phyloP scores from a whole-genome alignment of 2,329 filamentous ascomycete genomes.

The Colletotrichum salicis region DNA sequence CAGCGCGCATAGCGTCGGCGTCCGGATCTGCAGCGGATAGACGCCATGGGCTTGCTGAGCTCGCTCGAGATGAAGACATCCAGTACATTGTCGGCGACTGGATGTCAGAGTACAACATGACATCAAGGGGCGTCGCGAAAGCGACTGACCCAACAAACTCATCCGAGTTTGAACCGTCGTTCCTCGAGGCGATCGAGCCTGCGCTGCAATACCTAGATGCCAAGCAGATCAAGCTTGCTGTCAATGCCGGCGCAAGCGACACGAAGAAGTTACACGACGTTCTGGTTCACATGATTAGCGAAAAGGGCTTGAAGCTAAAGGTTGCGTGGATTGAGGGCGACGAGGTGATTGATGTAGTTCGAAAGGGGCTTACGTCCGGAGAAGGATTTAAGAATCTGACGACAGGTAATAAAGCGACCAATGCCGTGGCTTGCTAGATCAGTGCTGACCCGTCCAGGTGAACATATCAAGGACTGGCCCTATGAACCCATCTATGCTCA shows the following conservation, averaged over 20 bases:
- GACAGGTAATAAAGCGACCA: neutral
- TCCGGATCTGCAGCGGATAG: slow-evolving; percentile 41
- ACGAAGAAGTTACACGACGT: slow-evolving; percentile 46
- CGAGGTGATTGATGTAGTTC: slow-evolving; percentile 46
- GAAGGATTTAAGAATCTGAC: slow-evolving; percentile 26
- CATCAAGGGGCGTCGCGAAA: slow-evolving; percentile 44
- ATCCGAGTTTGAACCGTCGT: slow-evolving; percentile 50
- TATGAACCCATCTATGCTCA: slow-evolving; percentile 46
- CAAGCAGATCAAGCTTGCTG: slow-evolving; percentile 48
- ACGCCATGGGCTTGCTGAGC: slow-evolving; percentile 39
- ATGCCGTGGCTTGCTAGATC: too few species aligned
- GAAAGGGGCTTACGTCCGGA: neutral
- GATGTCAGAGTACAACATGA: slow-evolving; percentile 62
- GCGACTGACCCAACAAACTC: slow-evolving; percentile 42
- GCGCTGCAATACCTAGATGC: slow-evolving; percentile 47
- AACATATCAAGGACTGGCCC: slow-evolving; percentile 31
- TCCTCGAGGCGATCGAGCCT: slow-evolving; percentile 55
- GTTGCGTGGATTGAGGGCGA: slow-evolving; percentile 53
- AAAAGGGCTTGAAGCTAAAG: slow-evolving; percentile 43
- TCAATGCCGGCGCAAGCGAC: slow-evolving; percentile 54
- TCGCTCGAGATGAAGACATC: slow-evolving; percentile 41
- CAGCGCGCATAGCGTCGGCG: slow-evolving; percentile 44
- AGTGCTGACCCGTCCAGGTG: neutral
- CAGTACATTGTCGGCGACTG: slow-evolving; percentile 54
- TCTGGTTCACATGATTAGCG: slow-evolving; percentile 43